Evolutionary conservation across 2,329 filamentous ascomycete genomes (phyloP), one percentile per base, ranked within the genome.

Genomic region (Ceratocystis eucalypticola): DNA sequence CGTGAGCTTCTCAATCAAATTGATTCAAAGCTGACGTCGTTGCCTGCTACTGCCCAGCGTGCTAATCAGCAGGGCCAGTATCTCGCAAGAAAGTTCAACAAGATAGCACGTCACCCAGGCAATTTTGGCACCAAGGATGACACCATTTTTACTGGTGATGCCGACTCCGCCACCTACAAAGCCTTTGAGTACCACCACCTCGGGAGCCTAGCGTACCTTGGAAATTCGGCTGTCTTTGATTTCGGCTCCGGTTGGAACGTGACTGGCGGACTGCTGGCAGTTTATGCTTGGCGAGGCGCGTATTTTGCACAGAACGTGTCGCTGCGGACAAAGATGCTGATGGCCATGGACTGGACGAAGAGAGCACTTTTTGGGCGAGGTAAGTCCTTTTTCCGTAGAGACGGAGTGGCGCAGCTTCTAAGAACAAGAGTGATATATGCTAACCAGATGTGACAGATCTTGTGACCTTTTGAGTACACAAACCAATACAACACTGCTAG

Each of bases 341-440:
- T 99, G 76, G 91, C 91, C 20, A 96, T 99, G 94, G 94, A 99
- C 75, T 99, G 94, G 94, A 87, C 85, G n/a, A 99, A 97, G 84
- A 83, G 95, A 74, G 89, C 91, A 12, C 76, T 99, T 25, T 99
- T 99, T 78, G 94, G 94, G 71, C 83, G 94, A 86, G 94, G 93
- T 96, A 77, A 79, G 87, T 79, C 67, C 59, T 65, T 53, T n/a
- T 17, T 66, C n/a, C 48, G 6, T 41, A 41, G 37, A 41, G 37
- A 41, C 10, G 10, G 10, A 12, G 10, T 55, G 17, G 44, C 28
- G 3, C 10, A 6, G 15, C 41, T 12, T 41, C 44, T 22, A 53
- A 10, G n/a, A 33, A 59, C 55, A 59, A n/a, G 6, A 25, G 53
- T 33, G 22, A 0, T 7, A 7, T 61, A n/a, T 30, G 22, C 55